phyloP scores from a whole-genome alignment of 352 stramenopile genomes.

The Globisporangium irregulare region DNA sequence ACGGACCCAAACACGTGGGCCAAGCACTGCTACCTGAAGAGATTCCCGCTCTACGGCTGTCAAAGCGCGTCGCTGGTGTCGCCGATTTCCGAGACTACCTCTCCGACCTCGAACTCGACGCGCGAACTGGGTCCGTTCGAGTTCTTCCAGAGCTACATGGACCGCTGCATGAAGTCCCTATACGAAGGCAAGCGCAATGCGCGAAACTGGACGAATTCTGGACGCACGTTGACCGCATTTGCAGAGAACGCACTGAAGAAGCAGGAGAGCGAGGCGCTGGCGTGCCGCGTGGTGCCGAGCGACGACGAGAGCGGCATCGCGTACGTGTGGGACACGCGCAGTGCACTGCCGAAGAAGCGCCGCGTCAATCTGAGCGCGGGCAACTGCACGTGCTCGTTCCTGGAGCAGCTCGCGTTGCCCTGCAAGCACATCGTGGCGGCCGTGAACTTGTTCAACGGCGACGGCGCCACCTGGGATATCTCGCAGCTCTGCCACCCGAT shows the following conservation, averaged over 20 bases:
- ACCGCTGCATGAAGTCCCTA: conserved; percentile 37
- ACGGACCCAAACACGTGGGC: conserved; percentile 33
- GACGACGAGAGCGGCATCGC: conserved; percentile 35
- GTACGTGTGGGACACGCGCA: conserved; percentile 36
- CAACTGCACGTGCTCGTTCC: conserved; percentile 35
- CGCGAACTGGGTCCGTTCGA: conserved; percentile 34
- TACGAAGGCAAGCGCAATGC: conserved; percentile 38
- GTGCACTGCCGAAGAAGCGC: conserved; percentile 30
- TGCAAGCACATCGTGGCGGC: conserved; percentile 43
- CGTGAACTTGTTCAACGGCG: conserved; percentile 37
- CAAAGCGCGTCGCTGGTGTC: conserved; percentile 30
- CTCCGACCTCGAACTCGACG: conserved; percentile 12
- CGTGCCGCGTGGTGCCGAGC: conserved; percentile 40
- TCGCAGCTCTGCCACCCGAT: conserved; percentile 29
- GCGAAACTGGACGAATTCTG: conserved; percentile 25
- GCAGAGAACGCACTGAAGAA: conserved; percentile 29
- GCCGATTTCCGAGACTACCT: conserved; percentile 22
- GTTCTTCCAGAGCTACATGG: conserved; percentile 49
- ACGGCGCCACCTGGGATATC: conserved; percentile 29
- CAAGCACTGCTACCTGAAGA: conserved; percentile 36
- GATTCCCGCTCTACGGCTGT: conserved; percentile 35
- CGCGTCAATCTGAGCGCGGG: conserved; percentile 32
- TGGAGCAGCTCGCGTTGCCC: conserved; percentile 32
- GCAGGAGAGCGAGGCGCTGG: conserved; percentile 27
- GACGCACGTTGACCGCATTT: conserved; percentile 32